A percentile compares a stretch with the other conserved stretches of the same genome.
Evolutionary conservation across 257 asterid genomes (phyloP).

Genomic region (Plantago ovata): DNA sequence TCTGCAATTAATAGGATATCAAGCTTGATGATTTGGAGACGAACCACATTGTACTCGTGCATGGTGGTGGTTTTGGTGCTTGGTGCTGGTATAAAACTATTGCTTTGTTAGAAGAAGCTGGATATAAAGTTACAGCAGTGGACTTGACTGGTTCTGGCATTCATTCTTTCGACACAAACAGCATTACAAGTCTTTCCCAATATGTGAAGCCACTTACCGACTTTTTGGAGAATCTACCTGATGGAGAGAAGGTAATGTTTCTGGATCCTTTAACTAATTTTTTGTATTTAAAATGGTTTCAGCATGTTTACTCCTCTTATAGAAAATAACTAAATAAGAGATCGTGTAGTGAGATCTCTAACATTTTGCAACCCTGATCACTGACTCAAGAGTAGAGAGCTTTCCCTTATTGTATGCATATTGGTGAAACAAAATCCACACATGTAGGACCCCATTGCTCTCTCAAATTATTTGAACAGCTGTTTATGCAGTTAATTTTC

Average conservation of each 20-base stretch:
- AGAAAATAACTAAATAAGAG: background rate
- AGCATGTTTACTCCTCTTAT: background rate
- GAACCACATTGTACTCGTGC: constrained; percentile 89
- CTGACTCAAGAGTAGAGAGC: background rate
- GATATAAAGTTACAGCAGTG: constrained; percentile 90
- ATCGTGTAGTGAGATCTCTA: background rate
- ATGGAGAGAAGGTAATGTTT: constrained; percentile 71
- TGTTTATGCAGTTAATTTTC: background rate
- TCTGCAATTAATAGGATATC: constrained; percentile 48
- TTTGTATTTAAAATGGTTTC: constrained; percentile 5
- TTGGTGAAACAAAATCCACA: background rate
- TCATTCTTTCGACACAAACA: constrained; percentile 83
- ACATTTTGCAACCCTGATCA: too few relatives aligned
- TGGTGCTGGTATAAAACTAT: constrained; percentile 99
- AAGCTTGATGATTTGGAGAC: constrained; percentile 73
- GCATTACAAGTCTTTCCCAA: constrained; percentile 68
- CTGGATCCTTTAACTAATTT: constrained; percentile 15
- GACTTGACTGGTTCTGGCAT: constrained; percentile 97
- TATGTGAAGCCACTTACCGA: constrained; percentile 85
- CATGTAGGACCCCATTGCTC: background rate
- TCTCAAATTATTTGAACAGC: background rate
- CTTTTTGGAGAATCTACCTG: constrained; percentile 61
- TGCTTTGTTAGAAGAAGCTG: constrained; percentile 81
- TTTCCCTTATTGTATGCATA: background rate
- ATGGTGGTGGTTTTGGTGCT: constrained; percentile 99